Base-by-base conservation (phyloP, 176 grass and related monocot species). In the Oryza officinalis region DNA sequence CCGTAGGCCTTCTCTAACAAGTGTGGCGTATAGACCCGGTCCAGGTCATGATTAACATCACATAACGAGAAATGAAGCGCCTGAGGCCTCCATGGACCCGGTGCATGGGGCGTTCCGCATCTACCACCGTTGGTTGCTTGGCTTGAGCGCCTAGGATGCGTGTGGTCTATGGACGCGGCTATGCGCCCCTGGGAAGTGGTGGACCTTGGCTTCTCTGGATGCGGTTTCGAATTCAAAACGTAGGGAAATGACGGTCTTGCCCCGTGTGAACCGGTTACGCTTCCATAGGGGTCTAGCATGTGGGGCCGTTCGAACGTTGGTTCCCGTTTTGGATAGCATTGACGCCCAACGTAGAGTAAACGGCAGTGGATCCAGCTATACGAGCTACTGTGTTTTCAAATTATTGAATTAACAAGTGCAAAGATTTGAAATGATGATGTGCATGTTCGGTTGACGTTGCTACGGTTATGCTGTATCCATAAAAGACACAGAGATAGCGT, bases 201-300 rank as follows among this genome's bases (percentile, higher is more conserved):
- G 80, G 86, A 22, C 79, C 77, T 66, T 66, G 80, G 31, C 44
- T 40, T 57, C 7, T 13, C 64, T 17, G 20, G 80, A 73, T 85
- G 40, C 66, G 38, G 44, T 88, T 88, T 88, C 79, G 74, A 92
- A 88, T 92, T 92, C 79, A 70, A 92, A 92, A 60, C 6, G 23
- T 3, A 20, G 13, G 64, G 5, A 76, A 77, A 85, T 89, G 82
- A 85, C 77, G 69, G 13, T 0, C 5, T 67, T 85, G 52, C 40
- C 71, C 20, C 52, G 18, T 52, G 57, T 12, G 46, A 69, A 81
- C 71, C 11, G 63, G 46, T 69, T 37, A 31, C n/a, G 14, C 66
- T 27, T 20, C 33, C 65, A 30, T 66, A 45, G 15, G 60, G 30
- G 20, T 2, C 7, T 2, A 41, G 22, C 67, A 40, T 15, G 69